A percentile compares a stretch with the other conserved stretches of the same genome.
Conservation (phyloP, 2,329 filamentous ascomycete species). For the Aspergillus latus region DNA sequence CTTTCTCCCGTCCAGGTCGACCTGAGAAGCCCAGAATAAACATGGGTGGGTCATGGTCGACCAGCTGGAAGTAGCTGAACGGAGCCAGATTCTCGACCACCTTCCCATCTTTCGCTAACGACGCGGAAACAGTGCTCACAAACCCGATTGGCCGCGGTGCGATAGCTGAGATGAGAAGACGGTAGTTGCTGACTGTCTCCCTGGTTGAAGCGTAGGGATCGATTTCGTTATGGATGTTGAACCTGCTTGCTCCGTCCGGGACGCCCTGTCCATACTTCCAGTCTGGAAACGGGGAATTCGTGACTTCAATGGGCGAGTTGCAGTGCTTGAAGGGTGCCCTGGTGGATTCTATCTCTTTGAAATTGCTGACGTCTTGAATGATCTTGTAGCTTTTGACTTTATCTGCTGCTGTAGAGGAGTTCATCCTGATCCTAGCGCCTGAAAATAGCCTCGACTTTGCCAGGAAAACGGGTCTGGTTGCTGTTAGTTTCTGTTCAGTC, state of each 20-base stretch:
- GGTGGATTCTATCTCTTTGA: slow-evolving; percentile 41
- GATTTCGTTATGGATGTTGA: slow-evolving; percentile 66
- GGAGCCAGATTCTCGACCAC: slow-evolving; percentile 75
- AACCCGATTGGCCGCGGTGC: slow-evolving; percentile 78
- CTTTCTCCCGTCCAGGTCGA: slow-evolving; percentile 65
- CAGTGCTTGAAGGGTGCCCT: slow-evolving; percentile 41
- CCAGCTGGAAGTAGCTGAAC: slow-evolving; percentile 80
- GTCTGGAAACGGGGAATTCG: slow-evolving; percentile 41
- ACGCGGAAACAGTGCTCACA: slow-evolving; percentile 54
- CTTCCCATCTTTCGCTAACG: slow-evolving; percentile 53
- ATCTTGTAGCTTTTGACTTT: neutral
- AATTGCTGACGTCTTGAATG: slow-evolving; percentile 28
- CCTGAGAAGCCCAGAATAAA: slow-evolving; percentile 67
- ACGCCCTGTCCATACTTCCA: slow-evolving; percentile 47
- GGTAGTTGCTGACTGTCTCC: slow-evolving; percentile 75
- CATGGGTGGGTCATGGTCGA: slow-evolving; percentile 82
- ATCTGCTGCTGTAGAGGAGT: too few relatives aligned
- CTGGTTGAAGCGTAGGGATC: slow-evolving; percentile 75
- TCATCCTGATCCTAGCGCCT: too few relatives aligned
- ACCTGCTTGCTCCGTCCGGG: slow-evolving; percentile 32
- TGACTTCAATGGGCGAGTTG: slow-evolving; percentile 34
- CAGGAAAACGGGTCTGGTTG: too few relatives aligned
- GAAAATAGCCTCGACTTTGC: too few relatives aligned
- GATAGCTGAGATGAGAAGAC: slow-evolving; percentile 82
- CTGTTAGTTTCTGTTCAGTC: too few relatives aligned